Evolutionary conservation across 805 yeast species (phyloP), one percentile per base, ranked within the genome.

Genomic region (Spathaspora gorwiae): DNA sequence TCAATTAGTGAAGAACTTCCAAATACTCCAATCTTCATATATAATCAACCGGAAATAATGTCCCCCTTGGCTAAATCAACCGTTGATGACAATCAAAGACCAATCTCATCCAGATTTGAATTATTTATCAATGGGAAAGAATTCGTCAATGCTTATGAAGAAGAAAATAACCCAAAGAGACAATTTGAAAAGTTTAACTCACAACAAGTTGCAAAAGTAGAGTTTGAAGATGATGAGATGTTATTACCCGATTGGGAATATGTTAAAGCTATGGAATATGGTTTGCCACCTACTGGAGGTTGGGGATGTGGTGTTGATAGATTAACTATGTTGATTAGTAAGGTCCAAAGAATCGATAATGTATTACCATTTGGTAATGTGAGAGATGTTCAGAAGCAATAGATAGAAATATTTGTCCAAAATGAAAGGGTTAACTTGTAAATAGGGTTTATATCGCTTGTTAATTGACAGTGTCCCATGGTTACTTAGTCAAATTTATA

Each of bases 221-320:
- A 69, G 7, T 76, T 59, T 45, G 64, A 74, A 3, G 95, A 87
- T 55, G 54, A 58, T 5, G 96, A 89, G 48, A 64, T 81, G 5
- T 68, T 84, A 33, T 60, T 84, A 0, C 87, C 95, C 0, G 99
- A 94, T 60, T 66, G 78, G 55, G 72, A 73, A 40, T 94, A 80
- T 59, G 79, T 90, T 1, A 74, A 78, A 37, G 78, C 83, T 12
- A 82, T 94, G 90, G 92, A 88, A 59, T 87, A 84, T 76, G 98
- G 96, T 1, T 76, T 94, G 68, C 97, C 98, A 3, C 99, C 99
- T 1, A 92, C 97, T 3, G 98, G 96, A 2, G 99, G 99, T 0
- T 87, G 97, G 87, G 99, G 99, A 0, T 68, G 95, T 48, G 99
- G 99, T 0, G 75, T 94, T 15, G 99, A 94, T 59, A 65, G 99